These are phyloP conservation scores for Sonneratia caseolaris DNA, from an alignment of 345 rosid genomes.

Conservation along the genomic window DNA sequence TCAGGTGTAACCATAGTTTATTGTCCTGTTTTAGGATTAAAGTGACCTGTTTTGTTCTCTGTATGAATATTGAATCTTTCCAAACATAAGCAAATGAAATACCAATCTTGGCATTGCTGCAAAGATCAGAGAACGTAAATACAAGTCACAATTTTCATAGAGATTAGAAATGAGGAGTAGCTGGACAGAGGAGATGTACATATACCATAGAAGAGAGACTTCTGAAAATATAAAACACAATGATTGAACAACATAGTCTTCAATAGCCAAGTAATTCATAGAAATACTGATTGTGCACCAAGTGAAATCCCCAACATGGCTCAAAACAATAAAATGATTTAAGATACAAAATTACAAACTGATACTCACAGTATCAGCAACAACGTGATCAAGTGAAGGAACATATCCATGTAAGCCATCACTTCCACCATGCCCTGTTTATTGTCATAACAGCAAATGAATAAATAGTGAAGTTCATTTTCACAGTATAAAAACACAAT, in stretches of 20 bases:
- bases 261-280: not conserved
- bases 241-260: not conserved
- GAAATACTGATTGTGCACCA: not conserved
- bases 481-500: not conserved
- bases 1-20: not conserved
- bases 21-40: not conserved
- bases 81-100: not conserved
- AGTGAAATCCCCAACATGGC: not conserved
- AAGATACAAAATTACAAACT: not conserved
- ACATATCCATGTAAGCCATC: conserved; percentile 98
- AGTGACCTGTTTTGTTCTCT: not conserved
- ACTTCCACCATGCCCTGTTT: conserved; percentile 95
- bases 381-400: conserved; percentile 95
- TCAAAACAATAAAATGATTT: not conserved
- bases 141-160: not conserved
- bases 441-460: conserved; percentile 3
- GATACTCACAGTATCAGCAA: conserved; percentile 69
- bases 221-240: not conserved
- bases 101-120: not conserved
- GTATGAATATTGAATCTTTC: not conserved
- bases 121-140: not conserved
- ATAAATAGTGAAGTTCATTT: not conserved
- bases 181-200: not conserved
- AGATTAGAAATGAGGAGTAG: not conserved
- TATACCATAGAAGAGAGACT: not conserved